Base-by-base conservation (phyloP, 257 asterid genomes). In the Paraleonurus japonicus region DNA sequence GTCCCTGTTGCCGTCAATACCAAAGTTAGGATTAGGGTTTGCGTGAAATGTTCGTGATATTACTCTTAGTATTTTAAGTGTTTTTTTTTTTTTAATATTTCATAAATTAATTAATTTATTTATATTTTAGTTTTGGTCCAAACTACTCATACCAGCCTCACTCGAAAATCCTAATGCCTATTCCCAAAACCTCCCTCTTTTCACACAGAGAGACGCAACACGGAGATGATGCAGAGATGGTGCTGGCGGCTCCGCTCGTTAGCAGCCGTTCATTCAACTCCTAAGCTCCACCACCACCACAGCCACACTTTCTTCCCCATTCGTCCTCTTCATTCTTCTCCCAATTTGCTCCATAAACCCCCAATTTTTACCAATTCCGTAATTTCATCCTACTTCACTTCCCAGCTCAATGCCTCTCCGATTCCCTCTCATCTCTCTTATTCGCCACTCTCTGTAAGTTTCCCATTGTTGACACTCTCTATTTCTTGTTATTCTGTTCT, bases 381-480 rank as follows among this genome's bases (percentile, higher is more conserved):
- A 20, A 41, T 71, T 74, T 73, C 75, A 13, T 69, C 81, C 47
- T 57, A 59, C 61, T 79, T 82, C 43, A 70, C 67, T 16, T 73
- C 85, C 67, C 70, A 81, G 41, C 53, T 57, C 68, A 63, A 73
- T 75, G 83, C 71, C 71, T 70, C 77, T 61, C 70, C 73, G 54
- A 37, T 61, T 45, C 69, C 71, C 55, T 48, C 66, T 24, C 54
- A 55, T 65, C 23, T 72, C 70, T 35, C 65, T 24, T 71, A 30
- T 64, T 55, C 71, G 51, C 89, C 74, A 27, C 68, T 78, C 78
- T 73, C 81, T 58, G 95, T 87, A 81, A 81, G 96, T 74, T 5
- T 74, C 1, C 7, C 51, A 30, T 16, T 23, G 60, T 11, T 0
- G 7, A 15, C 28, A 11, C 16, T 26, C 54, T 23, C 53, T 23